Percentiles rank a stretch among this genome's conserved stretches.
These are phyloP conservation scores for Schrenkiella parvula DNA, from an alignment of 345 rosid genomes.

Conservation along the genomic window DNA sequence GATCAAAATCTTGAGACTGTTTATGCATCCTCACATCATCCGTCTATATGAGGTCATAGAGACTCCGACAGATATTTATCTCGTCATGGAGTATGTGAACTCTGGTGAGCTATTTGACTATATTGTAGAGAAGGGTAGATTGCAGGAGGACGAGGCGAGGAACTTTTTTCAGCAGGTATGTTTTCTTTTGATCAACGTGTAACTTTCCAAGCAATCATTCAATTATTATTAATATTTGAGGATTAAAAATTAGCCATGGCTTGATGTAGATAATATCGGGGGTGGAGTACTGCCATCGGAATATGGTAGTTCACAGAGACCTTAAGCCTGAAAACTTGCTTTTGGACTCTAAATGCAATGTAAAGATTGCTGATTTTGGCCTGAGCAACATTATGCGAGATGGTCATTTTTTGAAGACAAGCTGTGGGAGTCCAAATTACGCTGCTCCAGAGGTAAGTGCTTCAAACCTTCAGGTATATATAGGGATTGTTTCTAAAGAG, in stretches of 20 bases:
- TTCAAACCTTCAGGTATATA: constrained; percentile 3
- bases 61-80: constrained; percentile 70
- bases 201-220: background rate
- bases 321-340: constrained; percentile 97
- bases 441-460: constrained; percentile 71
- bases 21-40: constrained; percentile 95
- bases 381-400: constrained; percentile 93
- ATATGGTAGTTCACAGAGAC: constrained; percentile 94
- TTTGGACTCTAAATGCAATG: constrained; percentile 81
- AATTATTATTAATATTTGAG: background rate
- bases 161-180: constrained; percentile 91
- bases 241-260: background rate
- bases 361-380: constrained; percentile 98
- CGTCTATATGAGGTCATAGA: constrained; percentile 93
- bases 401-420: constrained; percentile 88
- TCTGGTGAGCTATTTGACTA: constrained; percentile 96
- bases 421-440: constrained; percentile 98
- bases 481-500: background rate
- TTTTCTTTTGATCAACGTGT: background rate
- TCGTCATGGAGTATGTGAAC: constrained; percentile 91
- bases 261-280: constrained; percentile 82
- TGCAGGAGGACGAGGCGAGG: constrained; percentile 94
- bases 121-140: constrained; percentile 82
- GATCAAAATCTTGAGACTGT: constrained; percentile 81
- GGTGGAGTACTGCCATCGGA: constrained; percentile 85